Base-by-base conservation (phyloP, 1,284 basidiomycete species). In the Meira nashicola region DNA sequence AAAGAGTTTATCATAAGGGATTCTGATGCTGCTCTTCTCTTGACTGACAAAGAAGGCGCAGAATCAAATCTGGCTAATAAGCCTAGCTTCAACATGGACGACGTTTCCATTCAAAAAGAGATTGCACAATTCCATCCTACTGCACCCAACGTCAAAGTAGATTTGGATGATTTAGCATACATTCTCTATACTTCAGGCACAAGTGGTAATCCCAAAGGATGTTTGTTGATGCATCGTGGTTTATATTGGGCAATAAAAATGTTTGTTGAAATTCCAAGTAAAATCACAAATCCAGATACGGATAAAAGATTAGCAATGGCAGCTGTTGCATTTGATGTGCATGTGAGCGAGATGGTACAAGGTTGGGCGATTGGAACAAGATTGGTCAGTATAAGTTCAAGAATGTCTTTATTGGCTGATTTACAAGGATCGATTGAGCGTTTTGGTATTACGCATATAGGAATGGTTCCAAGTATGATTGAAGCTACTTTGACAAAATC, bases 311-410 rank as follows among this genome's bases (percentile, higher is more conserved):
- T 58, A 8, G 19, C 6, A 10, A 15, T 51, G n/a, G 55, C 57
- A 7, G 33, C 17, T 15, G 41, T 46, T n/a, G 75, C 75, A 0
- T 77, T 77, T 50, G 78, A 79, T 52, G 72, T 74, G 2, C 77
- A 78, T 43, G 59, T 79, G n/a, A 59, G 72, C 21, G 76, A 79
- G 62, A 66, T 73, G 47, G 73, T 78, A 54, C 64, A 72, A 10
- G 63, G 77, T 14, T 53, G 77, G 43, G 58, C 67, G 1, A 58
- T 67, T 10, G 78, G 78, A 11, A 71, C 70, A 10, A 33, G 28
- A 33, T 68, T 73, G 6, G 62, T 73, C 43, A 70, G 72, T 28
- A 76, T 69, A 1, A 73, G 73, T 37, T 66, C 74, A 2, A 64
- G 73, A 12, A 60, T 58, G 1, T 37, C 63, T 38, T 58, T 78